Evolutionary conservation across 2,329 filamentous ascomycete species (phyloP).

Genomic region (Ophiosphaerella herpotricha): DNA sequence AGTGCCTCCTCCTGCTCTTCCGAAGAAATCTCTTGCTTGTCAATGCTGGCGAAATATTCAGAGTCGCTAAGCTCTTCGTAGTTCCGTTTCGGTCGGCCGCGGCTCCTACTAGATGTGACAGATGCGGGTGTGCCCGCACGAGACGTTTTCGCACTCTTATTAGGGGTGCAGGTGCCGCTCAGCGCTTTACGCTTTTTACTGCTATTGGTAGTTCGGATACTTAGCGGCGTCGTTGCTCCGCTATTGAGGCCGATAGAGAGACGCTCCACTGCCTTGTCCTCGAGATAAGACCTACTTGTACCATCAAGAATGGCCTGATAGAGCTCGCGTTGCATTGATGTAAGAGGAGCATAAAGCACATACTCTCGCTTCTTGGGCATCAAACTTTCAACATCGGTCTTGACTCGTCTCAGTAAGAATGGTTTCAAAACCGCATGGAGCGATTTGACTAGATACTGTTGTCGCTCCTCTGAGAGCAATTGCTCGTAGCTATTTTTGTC

Average conservation of each 20-base stretch:
- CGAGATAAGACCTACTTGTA: conserved; percentile 62
- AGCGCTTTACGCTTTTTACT: conserved; percentile 63
- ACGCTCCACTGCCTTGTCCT: conserved; percentile 74
- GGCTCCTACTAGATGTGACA: conserved; percentile 55
- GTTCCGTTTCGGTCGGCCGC: conserved; percentile 61
- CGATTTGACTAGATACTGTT: conserved; percentile 79
- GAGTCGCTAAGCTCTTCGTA: conserved; percentile 78
- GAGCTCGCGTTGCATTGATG: conserved; percentile 84
- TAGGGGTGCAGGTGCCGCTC: conserved; percentile 53
- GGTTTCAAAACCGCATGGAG: conserved; percentile 94
- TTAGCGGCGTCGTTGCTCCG: conserved; percentile 55
- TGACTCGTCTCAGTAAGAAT: conserved; percentile 83
- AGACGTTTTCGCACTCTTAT: conserved; percentile 77
- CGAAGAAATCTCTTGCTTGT: conserved; percentile 57
- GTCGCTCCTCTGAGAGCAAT: conserved; percentile 77
- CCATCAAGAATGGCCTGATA: conserved; percentile 75
- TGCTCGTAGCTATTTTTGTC: conserved; percentile 80
- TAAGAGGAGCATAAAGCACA: conserved; percentile 90
- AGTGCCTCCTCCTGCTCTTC: conserved; percentile 47
- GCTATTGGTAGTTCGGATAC: conserved; percentile 49
- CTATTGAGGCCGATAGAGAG: conserved; percentile 54
- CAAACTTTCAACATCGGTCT: conserved; percentile 87
- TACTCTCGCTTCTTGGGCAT: conserved; percentile 98
- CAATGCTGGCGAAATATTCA: conserved; percentile 80
- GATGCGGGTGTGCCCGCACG: conserved; percentile 73